Base-by-base conservation (phyloP, 176 grass and related monocot genomes). In the Otatea glauca region DNA sequence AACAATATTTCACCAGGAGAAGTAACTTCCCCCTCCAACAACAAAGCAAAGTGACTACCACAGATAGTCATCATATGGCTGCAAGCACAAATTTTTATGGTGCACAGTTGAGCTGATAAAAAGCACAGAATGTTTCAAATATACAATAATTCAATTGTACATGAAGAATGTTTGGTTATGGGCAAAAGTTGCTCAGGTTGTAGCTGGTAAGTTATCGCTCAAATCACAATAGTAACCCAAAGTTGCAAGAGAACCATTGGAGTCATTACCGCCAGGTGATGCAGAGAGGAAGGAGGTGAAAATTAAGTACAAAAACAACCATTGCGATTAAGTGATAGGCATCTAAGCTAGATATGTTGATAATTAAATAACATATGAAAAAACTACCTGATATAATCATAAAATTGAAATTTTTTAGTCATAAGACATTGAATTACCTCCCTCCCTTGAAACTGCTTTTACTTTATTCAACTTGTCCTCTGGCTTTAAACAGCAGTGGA, bases 381-480 rank as follows among this genome's bases (percentile, higher is more conserved):
- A 76, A 16, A 38, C 72, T 9, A 66, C 4, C 20, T 50, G 6
- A 49, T 58, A 83, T 78, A 38, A 71, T 32, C 45, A 74, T 78
- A 78, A 73, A 67, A 29, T 51, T 73, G 9, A 42, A 65, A 83
- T 60, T 63, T 70, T 34, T 42, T 9, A 81, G 37, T 18, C 76
- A 76, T 16, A 68, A 58, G 27, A 71, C 43, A 73, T 9, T 9
- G 18, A 84, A 71, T 18, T 88, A 95, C 96, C 96, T 93, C 75
- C 74, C 18, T 95, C 89, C 90, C 96, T 93, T 56, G 96, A 93
- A 87, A 89, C 83, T 85, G 76, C 90, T 92, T 98, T 95, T 66
- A 98, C 91, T 92, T 92, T 89, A 72, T 98, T 93, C 72, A 98
- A 87, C 72, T 98, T 98, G 65, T 98, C 96, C 78, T 98, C 96